Percentiles rank a stretch among this genome's conserved stretches.
Evolutionary conservation across 139 green algal genomes (phyloP).

Genomic region (Auxenochlorella pyrenoidosa): DNA sequence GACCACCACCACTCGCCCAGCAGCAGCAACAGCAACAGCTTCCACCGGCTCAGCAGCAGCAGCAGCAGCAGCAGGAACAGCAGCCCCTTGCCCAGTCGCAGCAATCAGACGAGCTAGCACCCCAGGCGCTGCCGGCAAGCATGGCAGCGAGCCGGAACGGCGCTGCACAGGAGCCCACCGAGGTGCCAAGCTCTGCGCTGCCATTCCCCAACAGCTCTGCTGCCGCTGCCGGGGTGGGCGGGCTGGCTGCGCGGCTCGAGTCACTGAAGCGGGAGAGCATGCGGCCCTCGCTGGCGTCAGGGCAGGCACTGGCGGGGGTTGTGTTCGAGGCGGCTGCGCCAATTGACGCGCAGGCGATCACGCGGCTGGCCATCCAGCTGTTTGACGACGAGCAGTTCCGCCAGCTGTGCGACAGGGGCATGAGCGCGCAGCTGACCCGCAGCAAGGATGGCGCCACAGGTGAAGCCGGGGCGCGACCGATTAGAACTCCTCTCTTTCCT

Average conservation of each 20-base stretch:
- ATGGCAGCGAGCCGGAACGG: neutral
- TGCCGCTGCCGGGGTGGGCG: neutral
- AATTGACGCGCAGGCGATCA: constrained; percentile 45
- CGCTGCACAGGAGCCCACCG: neutral
- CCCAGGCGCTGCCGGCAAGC: too few species aligned
- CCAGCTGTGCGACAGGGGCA: constrained; percentile 62
- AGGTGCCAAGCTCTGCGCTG: neutral
- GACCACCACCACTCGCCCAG: neutral
- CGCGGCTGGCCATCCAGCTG: constrained; percentile 53
- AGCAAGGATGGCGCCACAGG: constrained; percentile 85
- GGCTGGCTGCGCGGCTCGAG: constrained; percentile 46
- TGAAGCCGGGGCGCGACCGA: neutral
- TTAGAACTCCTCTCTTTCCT: too few species aligned
- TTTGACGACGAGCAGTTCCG: constrained; percentile 73
- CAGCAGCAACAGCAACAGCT: neutral
- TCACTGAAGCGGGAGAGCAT: constrained; percentile 53
- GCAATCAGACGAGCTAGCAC: neutral
- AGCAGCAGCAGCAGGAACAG: neutral
- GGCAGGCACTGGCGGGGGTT: neutral
- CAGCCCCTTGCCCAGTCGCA: neutral
- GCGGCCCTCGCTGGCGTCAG: constrained; percentile 32
- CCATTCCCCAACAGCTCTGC: neutral
- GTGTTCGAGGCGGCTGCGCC: constrained; percentile 50
- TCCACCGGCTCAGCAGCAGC: too few species aligned
- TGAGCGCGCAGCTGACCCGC: constrained; percentile 78